Conservation (phyloP, 495 filamentous ascomycete genomes). For the Xylaria grammica region DNA sequence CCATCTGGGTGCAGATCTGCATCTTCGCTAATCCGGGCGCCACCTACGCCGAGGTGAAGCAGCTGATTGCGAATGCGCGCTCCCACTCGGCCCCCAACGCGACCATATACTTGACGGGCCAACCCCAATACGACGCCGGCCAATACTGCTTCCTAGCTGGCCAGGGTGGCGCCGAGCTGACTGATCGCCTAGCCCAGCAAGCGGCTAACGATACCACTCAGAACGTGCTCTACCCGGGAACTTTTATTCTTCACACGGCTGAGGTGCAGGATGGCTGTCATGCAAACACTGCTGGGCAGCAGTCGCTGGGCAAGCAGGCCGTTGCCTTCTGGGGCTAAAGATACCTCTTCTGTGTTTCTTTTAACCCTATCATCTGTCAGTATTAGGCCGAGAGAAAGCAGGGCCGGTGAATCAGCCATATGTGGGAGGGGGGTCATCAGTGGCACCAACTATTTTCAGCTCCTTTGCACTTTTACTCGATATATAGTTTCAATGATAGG, state of each 20-base stretch:
- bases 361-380: too few species aligned
- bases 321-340: constrained; percentile 36
- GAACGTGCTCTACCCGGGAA: constrained; percentile 34
- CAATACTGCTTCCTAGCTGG: constrained; percentile 34
- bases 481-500: too few species aligned
- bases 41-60: constrained; percentile 34
- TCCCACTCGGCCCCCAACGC: constrained; percentile 34
- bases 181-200: constrained; percentile 32
- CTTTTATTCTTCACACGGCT: constrained; percentile 32
- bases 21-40: constrained; percentile 32
- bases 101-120: constrained; percentile 36
- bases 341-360: too few species aligned
- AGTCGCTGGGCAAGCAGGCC: constrained; percentile 33
- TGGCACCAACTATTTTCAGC: too few species aligned
- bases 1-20: constrained; percentile 35
- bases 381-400: too few species aligned
- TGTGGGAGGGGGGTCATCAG: too few species aligned
- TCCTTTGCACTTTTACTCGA: too few species aligned
- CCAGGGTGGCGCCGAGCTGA: constrained; percentile 28
- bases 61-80: constrained; percentile 36
- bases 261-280: constrained; percentile 38
- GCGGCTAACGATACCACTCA: constrained; percentile 27
- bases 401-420: too few species aligned
- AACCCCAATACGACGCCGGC: constrained; percentile 36
- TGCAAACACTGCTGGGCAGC: constrained; percentile 35